Evolutionary conservation across 2,329 filamentous ascomycete species (phyloP).

Genomic region (Trichoderma breve): DNA sequence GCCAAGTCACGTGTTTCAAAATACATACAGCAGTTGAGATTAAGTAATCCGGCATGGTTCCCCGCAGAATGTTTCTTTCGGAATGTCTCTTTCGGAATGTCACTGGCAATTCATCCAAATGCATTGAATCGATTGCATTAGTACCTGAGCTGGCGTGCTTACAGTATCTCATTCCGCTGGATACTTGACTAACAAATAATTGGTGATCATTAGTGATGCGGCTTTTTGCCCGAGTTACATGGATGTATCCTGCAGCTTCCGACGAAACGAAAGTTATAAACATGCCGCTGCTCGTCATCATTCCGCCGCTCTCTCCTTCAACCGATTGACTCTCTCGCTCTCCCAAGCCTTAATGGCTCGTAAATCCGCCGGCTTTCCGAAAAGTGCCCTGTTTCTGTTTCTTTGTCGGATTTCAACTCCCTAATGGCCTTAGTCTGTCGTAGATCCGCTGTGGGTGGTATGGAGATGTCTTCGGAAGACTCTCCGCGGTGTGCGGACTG

Average conservation of each 20-base stretch:
- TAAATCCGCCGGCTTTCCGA: background rate
- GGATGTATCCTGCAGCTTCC: background rate
- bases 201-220: background rate
- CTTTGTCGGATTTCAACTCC: background rate
- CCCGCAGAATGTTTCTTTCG: background rate
- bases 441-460: background rate
- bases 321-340: background rate
- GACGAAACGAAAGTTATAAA: background rate
- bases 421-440: background rate
- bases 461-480: background rate
- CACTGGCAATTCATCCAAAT: background rate
- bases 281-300: background rate
- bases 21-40: background rate
- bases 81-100: background rate
- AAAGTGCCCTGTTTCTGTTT: background rate
- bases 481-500: background rate
- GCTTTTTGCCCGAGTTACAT: background rate
- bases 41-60: background rate
- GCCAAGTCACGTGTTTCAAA: slow-evolving; percentile 2
- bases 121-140: background rate
- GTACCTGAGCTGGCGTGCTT: background rate
- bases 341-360: background rate
- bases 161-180: background rate
- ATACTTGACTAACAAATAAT: background rate
- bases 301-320: background rate